A percentile compares a stretch with the other conserved stretches of the same genome.
Evolutionary conservation across 352 stramenopile genomes (phyloP).

Genomic region (Phytophthora idaei): DNA sequence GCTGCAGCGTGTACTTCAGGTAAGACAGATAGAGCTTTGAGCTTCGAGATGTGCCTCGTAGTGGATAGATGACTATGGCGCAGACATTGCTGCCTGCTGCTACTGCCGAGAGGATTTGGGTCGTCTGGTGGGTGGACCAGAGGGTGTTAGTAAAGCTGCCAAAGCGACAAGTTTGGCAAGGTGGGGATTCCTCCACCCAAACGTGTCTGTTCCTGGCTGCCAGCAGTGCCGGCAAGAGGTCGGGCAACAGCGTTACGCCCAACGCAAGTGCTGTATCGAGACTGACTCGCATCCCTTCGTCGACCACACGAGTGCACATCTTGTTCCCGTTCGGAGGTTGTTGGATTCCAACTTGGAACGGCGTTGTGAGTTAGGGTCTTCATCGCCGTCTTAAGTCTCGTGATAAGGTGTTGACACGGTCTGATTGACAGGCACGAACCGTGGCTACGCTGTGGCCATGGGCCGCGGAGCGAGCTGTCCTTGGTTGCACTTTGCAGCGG

Average conservation of each 20-base stretch:
- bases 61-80: constrained; percentile 14
- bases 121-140: constrained; percentile 38
- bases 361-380: constrained; percentile 7
- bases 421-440: neutral
- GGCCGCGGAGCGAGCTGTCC: neutral
- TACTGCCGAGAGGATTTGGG: constrained; percentile 22
- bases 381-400: neutral
- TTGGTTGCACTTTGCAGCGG: neutral
- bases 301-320: constrained; percentile 22
- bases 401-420: neutral
- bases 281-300: constrained; percentile 3
- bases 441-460: neutral
- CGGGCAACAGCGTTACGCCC: constrained; percentile 9
- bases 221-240: constrained; percentile 31
- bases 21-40: constrained; percentile 10
- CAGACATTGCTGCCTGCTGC: neutral
- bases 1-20: constrained; percentile 1
- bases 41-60: constrained; percentile 17
- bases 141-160: constrained; percentile 15
- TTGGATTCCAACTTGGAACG: neutral
- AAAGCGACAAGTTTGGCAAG: neutral
- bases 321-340: constrained; percentile 15
- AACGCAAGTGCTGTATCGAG: constrained; percentile 4
- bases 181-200: constrained; percentile 6
- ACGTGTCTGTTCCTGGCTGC: constrained; percentile 26